Percentiles rank a stretch among this genome's conserved stretches.
Evolutionary conservation across 2,329 filamentous ascomycete genomes (phyloP).

Genomic region (Drechmeria coniospora): DNA sequence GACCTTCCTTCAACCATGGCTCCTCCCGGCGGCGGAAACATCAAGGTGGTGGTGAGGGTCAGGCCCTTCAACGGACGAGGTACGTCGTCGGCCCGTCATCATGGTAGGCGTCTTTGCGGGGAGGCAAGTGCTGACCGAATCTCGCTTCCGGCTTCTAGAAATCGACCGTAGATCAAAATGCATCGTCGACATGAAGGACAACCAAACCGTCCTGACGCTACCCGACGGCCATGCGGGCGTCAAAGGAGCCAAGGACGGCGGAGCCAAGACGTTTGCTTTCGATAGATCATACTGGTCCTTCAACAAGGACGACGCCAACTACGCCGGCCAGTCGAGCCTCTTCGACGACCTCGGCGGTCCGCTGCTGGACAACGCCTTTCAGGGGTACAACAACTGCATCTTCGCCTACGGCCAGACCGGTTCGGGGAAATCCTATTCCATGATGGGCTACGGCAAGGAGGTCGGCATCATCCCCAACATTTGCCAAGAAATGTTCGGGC

Average conservation of each 20-base stretch:
- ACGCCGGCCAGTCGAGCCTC: slow-evolving; percentile 78
- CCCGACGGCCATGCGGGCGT: slow-evolving; percentile 46
- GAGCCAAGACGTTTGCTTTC: slow-evolving; percentile 80
- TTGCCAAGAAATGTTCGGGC: slow-evolving; percentile 92
- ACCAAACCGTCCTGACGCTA: slow-evolving; percentile 72
- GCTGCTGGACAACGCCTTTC: slow-evolving; percentile 91
- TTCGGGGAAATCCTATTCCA: slow-evolving; percentile 96
- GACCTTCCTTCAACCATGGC: slow-evolving; percentile 18
- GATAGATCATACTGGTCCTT: slow-evolving; percentile 99
- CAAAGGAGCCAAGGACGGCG: slow-evolving; percentile 56
- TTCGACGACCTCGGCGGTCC: slow-evolving; percentile 80
- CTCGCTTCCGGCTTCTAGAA: slow-evolving; percentile 37
- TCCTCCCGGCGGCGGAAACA: slow-evolving; percentile 72
- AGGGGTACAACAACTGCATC: slow-evolving; percentile 99
- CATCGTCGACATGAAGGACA: slow-evolving; percentile 91
- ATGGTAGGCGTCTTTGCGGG: background rate
- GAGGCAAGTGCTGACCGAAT: slow-evolving; percentile 1
- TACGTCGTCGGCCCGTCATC: too few species aligned
- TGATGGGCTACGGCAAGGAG: slow-evolving; percentile 98
- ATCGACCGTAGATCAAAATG: slow-evolving; percentile 85
- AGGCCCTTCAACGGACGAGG: slow-evolving; percentile 93
- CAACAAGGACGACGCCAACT: slow-evolving; percentile 63
- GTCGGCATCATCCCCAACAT: slow-evolving; percentile 92
- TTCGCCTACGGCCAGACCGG: slow-evolving; percentile 98
- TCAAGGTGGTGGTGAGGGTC: slow-evolving; percentile 97